Evolutionary conservation across 257 asterid genomes (phyloP).

Genomic region (Orobanche coerulescens): DNA sequence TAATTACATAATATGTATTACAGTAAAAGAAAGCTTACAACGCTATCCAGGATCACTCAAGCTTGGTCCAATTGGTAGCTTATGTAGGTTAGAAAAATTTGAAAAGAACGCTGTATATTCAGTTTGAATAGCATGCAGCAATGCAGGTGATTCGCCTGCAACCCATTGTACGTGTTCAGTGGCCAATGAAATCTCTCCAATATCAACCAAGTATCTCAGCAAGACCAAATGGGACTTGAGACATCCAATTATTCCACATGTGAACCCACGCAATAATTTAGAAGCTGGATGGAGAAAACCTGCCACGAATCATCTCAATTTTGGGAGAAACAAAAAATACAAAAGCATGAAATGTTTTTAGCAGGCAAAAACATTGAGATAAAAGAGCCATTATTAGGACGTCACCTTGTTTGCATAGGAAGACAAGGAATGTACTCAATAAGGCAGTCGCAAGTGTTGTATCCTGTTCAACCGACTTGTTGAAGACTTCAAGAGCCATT

Average conservation of each 20-base stretch:
- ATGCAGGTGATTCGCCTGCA: conserved; percentile 35
- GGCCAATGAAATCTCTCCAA: conserved; percentile 43
- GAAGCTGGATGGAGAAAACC: conserved; percentile 47
- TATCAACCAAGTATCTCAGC: conserved; percentile 42
- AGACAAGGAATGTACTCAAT: conserved; percentile 36
- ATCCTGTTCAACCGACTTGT: conserved; percentile 45
- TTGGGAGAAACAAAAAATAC: background rate
- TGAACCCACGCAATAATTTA: conserved; percentile 37
- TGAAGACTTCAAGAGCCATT: conserved; percentile 43
- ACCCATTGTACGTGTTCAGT: conserved; percentile 46
- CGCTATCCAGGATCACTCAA: too few relatives aligned
- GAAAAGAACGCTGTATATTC: conserved; percentile 35
- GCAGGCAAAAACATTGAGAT: background rate
- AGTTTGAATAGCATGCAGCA: conserved; percentile 36
- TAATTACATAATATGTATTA: too few relatives aligned
- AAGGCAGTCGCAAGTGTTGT: conserved; percentile 31
- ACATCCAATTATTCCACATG: too few relatives aligned
- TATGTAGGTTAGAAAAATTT: too few relatives aligned
- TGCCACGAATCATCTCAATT: conserved; percentile 24
- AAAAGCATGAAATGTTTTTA: background rate
- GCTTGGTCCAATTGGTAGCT: too few relatives aligned
- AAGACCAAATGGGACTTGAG: conserved; percentile 42
- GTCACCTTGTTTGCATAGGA: conserved; percentile 64
- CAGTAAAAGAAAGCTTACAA: too few relatives aligned
- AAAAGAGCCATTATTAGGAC: background rate